Base-by-base conservation (phyloP, 345 rosid genomes). In the Linum usitatissimum region DNA sequence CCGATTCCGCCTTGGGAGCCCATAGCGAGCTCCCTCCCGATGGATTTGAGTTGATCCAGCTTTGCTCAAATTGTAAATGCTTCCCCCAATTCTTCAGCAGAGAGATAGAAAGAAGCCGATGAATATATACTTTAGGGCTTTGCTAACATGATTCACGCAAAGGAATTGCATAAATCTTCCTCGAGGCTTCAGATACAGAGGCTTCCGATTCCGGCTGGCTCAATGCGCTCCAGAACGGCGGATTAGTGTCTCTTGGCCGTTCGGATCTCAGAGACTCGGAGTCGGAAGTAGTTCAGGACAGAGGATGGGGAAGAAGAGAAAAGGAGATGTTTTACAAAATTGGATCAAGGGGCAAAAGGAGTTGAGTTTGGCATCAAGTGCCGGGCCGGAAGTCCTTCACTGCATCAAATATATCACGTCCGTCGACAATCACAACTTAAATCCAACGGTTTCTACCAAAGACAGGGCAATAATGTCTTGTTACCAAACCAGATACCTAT, bases 21-120 rank as follows among this genome's bases (percentile, higher is more conserved):
- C 95, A 93, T 93, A 59, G 96, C 96, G 53, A 93, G 87, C 96
- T 90, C 99, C 81, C 99, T 73, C 5, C 99, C 97, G 54, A 93
- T 90, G 53, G 94, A 90, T 81, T 90, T 93, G 10, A 93, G 75
- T 73, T 93, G 99, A 86, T 90, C 97, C 99, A 93, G 30, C 30
- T 55, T 79, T 48, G 49, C 28, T 59, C 59, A 28, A 56, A 14
- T 10, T 28, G 31, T 6, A 13, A 56, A 56, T 56, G 51, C 51
- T 45, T 45, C 17, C 17, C 51, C 15, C 15, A 13, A 45, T 45
- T 45, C 51, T 3, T 6, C 13, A 12, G 13, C 7, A 45, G 51
- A 45, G 1, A 45, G 51, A 7, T 45, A 10, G 51, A 45, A 6
- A 15, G 51, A 45, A 13, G 10, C 38, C 38, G 38, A 23, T 7